Evolutionary conservation across 2,329 filamentous ascomycete genomes (phyloP).

Genomic region (Dactylellina drechsleri): DNA sequence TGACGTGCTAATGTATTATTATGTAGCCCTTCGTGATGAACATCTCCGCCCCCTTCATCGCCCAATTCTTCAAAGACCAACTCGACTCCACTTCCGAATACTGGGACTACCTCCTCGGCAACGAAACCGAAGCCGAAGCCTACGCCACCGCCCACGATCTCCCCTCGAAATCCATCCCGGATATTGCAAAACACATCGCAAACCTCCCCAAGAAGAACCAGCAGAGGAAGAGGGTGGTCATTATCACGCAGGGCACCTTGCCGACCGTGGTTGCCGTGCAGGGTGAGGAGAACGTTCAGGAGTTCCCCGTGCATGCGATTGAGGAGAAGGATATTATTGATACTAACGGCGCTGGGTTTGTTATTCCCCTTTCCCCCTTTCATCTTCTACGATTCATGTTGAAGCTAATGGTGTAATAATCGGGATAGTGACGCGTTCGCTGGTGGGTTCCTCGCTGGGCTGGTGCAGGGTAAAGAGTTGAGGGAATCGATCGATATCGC

Average conservation of each 20-base stretch:
- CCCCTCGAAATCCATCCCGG: constrained; percentile 74
- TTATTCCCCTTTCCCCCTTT: constrained; percentile 36
- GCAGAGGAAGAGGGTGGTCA: constrained; percentile 82
- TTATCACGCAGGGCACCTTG: constrained; percentile 93
- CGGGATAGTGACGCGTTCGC: constrained; percentile 82
- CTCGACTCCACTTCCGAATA: constrained; percentile 87
- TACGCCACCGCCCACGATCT: constrained; percentile 86
- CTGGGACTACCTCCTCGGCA: constrained; percentile 96
- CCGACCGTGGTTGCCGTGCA: constrained; percentile 86
- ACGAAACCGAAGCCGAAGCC: constrained; percentile 91
- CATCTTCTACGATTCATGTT: background rate
- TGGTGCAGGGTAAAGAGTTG: constrained; percentile 84
- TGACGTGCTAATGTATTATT: too few relatives aligned
- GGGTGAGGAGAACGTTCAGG: constrained; percentile 72
- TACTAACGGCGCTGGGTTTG: constrained; percentile 87
- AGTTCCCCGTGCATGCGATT: constrained; percentile 84
- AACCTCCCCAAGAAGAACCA: constrained; percentile 91
- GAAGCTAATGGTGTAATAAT: background rate
- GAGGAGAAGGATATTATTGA: constrained; percentile 83
- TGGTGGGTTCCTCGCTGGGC: constrained; percentile 88
- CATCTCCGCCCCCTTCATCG: constrained; percentile 93
- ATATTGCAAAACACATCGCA: constrained; percentile 86
- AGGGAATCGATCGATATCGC: constrained; percentile 86
- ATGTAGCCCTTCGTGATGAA: constrained; percentile 71
- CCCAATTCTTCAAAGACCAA: constrained; percentile 96